These are phyloP conservation scores for Tylopilus felleus DNA, from an alignment of 768 basidiomycete genomes.

Conservation along the genomic window DNA sequence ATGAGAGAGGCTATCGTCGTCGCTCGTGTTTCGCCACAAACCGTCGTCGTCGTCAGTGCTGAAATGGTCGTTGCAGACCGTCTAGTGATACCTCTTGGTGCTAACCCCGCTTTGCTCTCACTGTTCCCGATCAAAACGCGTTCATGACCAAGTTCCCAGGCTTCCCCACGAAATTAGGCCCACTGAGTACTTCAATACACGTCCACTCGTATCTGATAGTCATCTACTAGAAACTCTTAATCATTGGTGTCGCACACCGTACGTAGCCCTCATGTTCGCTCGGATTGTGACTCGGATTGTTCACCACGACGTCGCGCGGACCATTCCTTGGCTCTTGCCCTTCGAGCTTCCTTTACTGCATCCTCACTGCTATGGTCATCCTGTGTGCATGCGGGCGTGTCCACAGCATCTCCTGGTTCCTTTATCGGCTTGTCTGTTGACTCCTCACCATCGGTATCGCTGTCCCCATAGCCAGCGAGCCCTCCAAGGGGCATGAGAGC, in stretches of 20 bases:
- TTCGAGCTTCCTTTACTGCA: slow-evolving; percentile 43
- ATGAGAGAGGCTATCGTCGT: background rate
- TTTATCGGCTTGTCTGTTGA: slow-evolving; percentile 25
- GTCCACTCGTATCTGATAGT: too few relatives aligned
- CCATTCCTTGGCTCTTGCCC: slow-evolving; percentile 58
- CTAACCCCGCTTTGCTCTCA: too few relatives aligned
- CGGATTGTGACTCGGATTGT: slow-evolving; percentile 4
- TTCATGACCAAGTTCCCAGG: background rate
- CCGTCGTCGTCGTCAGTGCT: background rate
- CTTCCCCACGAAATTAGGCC: background rate
- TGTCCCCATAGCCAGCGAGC: slow-evolving; percentile 58
- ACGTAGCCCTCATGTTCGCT: background rate
- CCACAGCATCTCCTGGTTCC: background rate
- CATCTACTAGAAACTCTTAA: too few relatives aligned
- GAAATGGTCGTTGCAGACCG: too few relatives aligned
- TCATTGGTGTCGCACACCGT: too few relatives aligned
- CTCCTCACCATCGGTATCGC: slow-evolving; percentile 41
- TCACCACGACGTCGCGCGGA: slow-evolving; percentile 44
- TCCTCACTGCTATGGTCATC: slow-evolving; percentile 6
- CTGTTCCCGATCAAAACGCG: background rate
- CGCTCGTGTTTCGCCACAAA: background rate
- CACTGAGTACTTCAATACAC: too few relatives aligned
- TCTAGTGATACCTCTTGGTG: too few relatives aligned
- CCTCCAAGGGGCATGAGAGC: slow-evolving; percentile 40
- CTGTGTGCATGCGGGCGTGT: background rate